These are phyloP conservation scores for Pyrenochaeta sp. DNA, from an alignment of 2,329 filamentous ascomycete genomes.

Conservation along the genomic window DNA sequence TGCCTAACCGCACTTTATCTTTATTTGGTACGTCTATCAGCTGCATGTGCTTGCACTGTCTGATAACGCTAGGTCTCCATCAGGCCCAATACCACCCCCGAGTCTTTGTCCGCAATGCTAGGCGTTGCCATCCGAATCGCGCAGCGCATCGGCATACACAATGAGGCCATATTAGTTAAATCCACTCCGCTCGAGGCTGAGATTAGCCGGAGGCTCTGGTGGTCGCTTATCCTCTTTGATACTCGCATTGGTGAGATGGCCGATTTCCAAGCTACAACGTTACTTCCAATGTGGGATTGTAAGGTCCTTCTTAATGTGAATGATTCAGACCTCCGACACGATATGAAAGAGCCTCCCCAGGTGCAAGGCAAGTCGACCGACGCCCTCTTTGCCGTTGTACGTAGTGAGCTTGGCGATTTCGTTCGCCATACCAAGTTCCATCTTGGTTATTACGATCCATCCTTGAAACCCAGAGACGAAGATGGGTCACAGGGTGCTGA, in stretches of 20 bases:
- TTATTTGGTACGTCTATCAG: constrained; percentile 59
- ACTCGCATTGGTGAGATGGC: constrained; percentile 61
- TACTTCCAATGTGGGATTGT: constrained; percentile 60
- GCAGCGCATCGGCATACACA: constrained; percentile 67
- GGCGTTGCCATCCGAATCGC: constrained; percentile 67
- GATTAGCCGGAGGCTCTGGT: constrained; percentile 69
- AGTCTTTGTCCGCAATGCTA: constrained; percentile 63
- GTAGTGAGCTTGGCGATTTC: constrained; percentile 57
- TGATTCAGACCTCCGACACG: constrained; percentile 55
- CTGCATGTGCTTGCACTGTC: constrained; percentile 9
- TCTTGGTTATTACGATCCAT: constrained; percentile 58
- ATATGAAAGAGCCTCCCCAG: constrained; percentile 50
- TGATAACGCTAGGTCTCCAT: constrained; percentile 61
- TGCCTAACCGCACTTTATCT: constrained; percentile 63
- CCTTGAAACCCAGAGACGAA: constrained; percentile 48
- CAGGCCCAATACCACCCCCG: constrained; percentile 56
- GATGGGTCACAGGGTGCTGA: constrained; percentile 19
- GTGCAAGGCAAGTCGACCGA: constrained; percentile 60
- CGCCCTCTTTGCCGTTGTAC: constrained; percentile 62
- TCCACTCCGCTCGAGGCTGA: constrained; percentile 66
- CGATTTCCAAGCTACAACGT: constrained; percentile 58
- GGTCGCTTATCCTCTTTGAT: constrained; percentile 68
- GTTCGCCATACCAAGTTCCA: constrained; percentile 52
- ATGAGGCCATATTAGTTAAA: constrained; percentile 62
- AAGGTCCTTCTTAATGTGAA: constrained; percentile 61